phyloP scores from a whole-genome alignment of 2,329 filamentous ascomycete species.

The Zopfia rhizophila region DNA sequence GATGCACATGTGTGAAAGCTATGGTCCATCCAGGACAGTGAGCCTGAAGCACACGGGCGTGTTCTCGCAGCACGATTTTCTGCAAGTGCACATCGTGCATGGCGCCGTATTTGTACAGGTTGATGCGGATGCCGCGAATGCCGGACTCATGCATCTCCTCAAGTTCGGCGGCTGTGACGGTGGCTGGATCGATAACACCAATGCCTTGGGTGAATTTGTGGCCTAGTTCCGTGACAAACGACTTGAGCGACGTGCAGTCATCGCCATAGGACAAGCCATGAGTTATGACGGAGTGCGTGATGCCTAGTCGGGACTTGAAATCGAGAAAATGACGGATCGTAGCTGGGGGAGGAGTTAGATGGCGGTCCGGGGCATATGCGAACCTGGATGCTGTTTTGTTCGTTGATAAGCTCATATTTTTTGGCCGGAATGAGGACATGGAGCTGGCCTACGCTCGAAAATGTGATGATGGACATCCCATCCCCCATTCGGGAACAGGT shows the following conservation, averaged over 20 bases:
- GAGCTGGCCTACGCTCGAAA: slow-evolving; percentile 17
- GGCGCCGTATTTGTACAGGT: slow-evolving; percentile 49
- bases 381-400: slow-evolving; percentile 20
- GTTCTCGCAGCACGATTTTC: slow-evolving; percentile 42
- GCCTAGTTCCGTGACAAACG: slow-evolving; percentile 43
- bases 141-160: slow-evolving; percentile 38
- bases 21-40: slow-evolving; percentile 40
- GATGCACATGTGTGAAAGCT: slow-evolving; percentile 44
- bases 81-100: slow-evolving; percentile 52
- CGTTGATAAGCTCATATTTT: neutral
- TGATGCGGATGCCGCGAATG: slow-evolving; percentile 49
- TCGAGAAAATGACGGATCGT: slow-evolving; percentile 34
- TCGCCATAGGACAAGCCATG: slow-evolving; percentile 53
- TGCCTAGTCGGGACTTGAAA: slow-evolving; percentile 36
- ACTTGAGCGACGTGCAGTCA: slow-evolving; percentile 46
- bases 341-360: slow-evolving; percentile 42
- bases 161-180: slow-evolving; percentile 31
- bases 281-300: slow-evolving; percentile 50
- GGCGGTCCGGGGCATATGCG: slow-evolving; percentile 34
- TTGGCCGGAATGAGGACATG: neutral
- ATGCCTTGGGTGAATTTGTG: slow-evolving; percentile 36
- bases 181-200: slow-evolving; percentile 44
- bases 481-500: slow-evolving; percentile 17
- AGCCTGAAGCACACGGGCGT: slow-evolving; percentile 31
- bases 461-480: slow-evolving; percentile 25